phyloP scores from a whole-genome alignment of 768 basidiomycete genomes.

The Podaxis pistillaris region DNA sequence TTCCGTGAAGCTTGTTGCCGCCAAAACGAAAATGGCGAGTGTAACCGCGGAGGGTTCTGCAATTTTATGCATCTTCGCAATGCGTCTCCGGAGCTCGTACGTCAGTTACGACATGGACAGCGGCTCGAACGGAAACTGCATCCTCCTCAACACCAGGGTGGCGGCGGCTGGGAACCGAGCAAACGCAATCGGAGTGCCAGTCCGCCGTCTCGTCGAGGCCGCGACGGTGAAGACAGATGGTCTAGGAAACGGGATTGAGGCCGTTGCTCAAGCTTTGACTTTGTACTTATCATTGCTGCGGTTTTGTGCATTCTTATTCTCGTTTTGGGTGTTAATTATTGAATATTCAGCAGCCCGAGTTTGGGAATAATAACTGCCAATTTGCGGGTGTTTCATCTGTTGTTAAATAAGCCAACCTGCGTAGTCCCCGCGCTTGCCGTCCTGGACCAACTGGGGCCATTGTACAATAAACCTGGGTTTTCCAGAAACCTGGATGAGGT shows the following conservation, averaged over 20 bases:
- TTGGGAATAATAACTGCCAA: neutral
- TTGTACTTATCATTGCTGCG: neutral
- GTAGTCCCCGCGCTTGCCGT: constrained; percentile 45
- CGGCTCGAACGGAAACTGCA: constrained; percentile 77
- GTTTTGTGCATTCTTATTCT: neutral
- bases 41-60: constrained; percentile 97
- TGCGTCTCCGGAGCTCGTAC: constrained; percentile 81
- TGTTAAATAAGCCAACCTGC: constrained; percentile 65
- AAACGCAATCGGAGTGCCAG: constrained; percentile 76
- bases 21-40: constrained; percentile 98
- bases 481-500: neutral
- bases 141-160: constrained; percentile 58
- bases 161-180: constrained; percentile 83
- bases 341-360: neutral
- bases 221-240: constrained; percentile 76
- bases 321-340: neutral
- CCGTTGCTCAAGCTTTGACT: neutral
- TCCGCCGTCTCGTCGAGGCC: constrained; percentile 58
- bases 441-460: constrained; percentile 65
- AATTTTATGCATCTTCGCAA: constrained; percentile 98
- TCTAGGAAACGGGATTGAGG: constrained; percentile 56
- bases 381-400: constrained; percentile 16
- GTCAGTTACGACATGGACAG: constrained; percentile 78
- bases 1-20: constrained; percentile 99
- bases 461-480: constrained; percentile 78